phyloP scores from a whole-genome alignment of 1,284 basidiomycete genomes.

The Puccinia triticina region DNA sequence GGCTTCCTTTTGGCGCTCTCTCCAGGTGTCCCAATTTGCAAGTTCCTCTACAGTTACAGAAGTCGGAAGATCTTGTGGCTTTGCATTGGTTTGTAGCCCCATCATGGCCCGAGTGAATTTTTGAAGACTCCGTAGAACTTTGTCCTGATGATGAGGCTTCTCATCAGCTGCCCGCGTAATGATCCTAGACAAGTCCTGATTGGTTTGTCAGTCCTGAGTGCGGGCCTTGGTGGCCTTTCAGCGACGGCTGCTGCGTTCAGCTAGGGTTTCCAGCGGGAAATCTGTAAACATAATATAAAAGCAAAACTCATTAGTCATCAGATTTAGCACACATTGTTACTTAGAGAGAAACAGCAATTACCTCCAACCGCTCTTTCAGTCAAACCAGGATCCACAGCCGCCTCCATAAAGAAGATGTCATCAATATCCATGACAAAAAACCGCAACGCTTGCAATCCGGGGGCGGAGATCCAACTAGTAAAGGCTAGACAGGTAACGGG shows the following conservation, averaged over 20 bases:
- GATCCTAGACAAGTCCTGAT: neutral
- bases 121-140: constrained; percentile 11
- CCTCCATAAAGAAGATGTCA: neutral
- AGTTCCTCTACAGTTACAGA: neutral
- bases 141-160: constrained; percentile 8
- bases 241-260: neutral
- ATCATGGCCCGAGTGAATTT: constrained; percentile 16
- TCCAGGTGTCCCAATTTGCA: neutral
- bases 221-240: neutral
- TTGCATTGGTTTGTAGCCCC: neutral
- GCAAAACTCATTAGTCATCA: no score
- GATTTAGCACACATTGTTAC: neutral
- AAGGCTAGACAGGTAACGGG: neutral
- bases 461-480: neutral
- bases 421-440: neutral
- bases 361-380: neutral
- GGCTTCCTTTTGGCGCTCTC: constrained; percentile 7
- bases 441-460: no score
- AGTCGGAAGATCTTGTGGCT: neutral
- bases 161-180: neutral
- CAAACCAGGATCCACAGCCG: no score
- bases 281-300: neutral
- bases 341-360: neutral
- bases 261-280: neutral
- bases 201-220: constrained; percentile 2